Evolutionary conservation across 208 protist species (phyloP), one percentile per base, ranked within the genome.

Genomic region (Porcisia deanei): DNA sequence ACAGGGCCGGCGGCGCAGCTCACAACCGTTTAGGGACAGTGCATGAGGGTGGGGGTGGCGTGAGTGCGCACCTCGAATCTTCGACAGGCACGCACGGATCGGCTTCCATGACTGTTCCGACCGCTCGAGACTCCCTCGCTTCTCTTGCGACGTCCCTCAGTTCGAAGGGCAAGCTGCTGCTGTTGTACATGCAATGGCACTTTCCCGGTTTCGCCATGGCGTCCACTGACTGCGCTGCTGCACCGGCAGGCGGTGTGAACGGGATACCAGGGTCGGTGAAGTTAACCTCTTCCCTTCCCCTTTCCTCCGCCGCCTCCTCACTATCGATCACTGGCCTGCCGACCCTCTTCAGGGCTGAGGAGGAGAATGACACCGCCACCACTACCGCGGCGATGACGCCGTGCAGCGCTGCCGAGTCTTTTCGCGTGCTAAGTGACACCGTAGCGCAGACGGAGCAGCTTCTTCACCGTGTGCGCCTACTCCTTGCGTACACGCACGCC

Each of bases 101-200:
- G 7, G 54, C 39, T n/a, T 73, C 53, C 49, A 43, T 41, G 6
- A 49, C 52, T 14, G 30, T 53, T 55, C 39, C 68, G 52, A 30
- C 30, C 43, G 3, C 30, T 5, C 41, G 16, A 30, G 52, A 60
- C 7, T 43, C 77, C 8, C 55, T 73, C 7, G 64, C 53, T 34
- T 34, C 60, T 14, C 34, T 73, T 45, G 70, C 77, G 0, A 34
- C 65, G 10, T 57, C 66, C 9, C 66, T 82, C 12, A 77, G 66
- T 18, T 74, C 78, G 5, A 82, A 82, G 53, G 78, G 72, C 25
- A 82, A 82, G 60, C 60, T 82, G 73, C 22, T 82, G 47, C 68
- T 82, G 39, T 73, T 82, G 8, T 82, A 82, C 59, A 66, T 82
- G 72, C 78, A 82, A 74, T 82, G 67, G 58, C 75, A 59, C 55